Evolutionary conservation across 1,284 basidiomycete genomes (phyloP), one percentile per base, ranked within the genome.

Genomic region (Leccinum angustisporum): DNA sequence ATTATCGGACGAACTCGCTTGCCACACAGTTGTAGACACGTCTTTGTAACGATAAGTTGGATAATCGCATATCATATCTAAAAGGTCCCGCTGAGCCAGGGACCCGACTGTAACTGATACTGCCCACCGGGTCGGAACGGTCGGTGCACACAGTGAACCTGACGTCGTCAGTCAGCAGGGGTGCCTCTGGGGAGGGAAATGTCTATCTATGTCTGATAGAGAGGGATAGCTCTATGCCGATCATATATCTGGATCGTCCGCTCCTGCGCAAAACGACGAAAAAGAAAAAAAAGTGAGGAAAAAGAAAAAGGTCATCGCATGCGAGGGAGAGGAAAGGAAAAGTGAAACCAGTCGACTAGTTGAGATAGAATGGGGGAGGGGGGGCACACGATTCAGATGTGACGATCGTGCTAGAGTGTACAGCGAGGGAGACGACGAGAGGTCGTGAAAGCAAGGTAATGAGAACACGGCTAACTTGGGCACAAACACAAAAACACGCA

Each of bases 21-120:
- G n/a, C 11, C 46, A 14, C 21, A 40, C n/a, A 53, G 56, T 51
- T 51, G 40, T 56, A 33, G 43, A 46, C 27, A 54, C 21, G 14
- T 65, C 56, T 59, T 40, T 65, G 61, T 72, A 63, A 60, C 43
- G 25, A 11, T 73, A 72, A 46, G 43, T 46, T 61, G 60, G 67
- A 63, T 58, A 53, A 54, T 60, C 31, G 56, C 50, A 58, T 21
- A 57, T 59, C 54, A 46, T 59, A 60, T 66, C 60, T 71, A 66
- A 57, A 6, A 13, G 8, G 7, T 13, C 13, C 8, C 33, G 18
- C 25, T 31, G 43, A 1, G 18, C 43, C 18, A 46, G 40, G 43
- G 18, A 10, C 40, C 43, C 18, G 11, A 21, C 11, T 18, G 43
- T 18, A 18, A 21, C 11, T 18, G 43, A 46, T 4, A 46, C 43